Conservation (phyloP, 768 basidiomycete genomes). For the Rubroboletus pulcherrimus region DNA sequence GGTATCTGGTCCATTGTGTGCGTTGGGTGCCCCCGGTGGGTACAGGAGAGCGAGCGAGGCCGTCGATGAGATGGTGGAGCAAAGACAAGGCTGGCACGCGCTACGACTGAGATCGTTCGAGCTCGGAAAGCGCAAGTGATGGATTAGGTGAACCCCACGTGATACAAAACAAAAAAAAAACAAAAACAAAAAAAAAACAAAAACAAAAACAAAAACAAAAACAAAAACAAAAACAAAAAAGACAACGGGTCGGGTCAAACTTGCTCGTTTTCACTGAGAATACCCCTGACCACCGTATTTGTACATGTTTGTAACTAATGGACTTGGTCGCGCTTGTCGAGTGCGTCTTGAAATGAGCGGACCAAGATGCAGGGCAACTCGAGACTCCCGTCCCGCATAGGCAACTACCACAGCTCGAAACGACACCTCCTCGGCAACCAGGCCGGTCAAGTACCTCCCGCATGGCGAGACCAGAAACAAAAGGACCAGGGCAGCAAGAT, state of each 20-base stretch:
- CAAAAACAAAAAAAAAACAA: too few species aligned
- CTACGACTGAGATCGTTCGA: neutral
- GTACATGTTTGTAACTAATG: neutral
- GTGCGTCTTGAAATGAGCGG: too few species aligned
- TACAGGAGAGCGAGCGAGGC: too few species aligned
- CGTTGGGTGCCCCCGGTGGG: neutral
- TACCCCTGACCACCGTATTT: neutral
- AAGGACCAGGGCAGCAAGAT: slow-evolving; percentile 58
- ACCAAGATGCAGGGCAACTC: neutral
- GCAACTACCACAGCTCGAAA: slow-evolving; percentile 52
- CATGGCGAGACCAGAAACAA: slow-evolving; percentile 50
- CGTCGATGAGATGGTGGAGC: slow-evolving; percentile 1
- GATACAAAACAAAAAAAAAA: neutral
- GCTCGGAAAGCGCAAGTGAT: too few species aligned
- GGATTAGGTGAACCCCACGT: neutral
- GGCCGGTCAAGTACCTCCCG: slow-evolving; percentile 53
- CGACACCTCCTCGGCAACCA: slow-evolving; percentile 54
- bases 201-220: too few species aligned
- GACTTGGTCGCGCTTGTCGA: neutral
- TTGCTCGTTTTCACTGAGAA: too few species aligned
- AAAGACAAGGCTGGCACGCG: neutral
- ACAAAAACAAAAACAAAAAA: too few species aligned
- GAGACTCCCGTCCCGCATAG: slow-evolving; percentile 34
- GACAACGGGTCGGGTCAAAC: too few species aligned
- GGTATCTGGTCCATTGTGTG: slow-evolving; percentile 22